A percentile compares a stretch with the other conserved stretches of the same genome.
Evolutionary conservation across 345 rosid genomes (phyloP).

Genomic region (Dipteronia sinensis): DNA sequence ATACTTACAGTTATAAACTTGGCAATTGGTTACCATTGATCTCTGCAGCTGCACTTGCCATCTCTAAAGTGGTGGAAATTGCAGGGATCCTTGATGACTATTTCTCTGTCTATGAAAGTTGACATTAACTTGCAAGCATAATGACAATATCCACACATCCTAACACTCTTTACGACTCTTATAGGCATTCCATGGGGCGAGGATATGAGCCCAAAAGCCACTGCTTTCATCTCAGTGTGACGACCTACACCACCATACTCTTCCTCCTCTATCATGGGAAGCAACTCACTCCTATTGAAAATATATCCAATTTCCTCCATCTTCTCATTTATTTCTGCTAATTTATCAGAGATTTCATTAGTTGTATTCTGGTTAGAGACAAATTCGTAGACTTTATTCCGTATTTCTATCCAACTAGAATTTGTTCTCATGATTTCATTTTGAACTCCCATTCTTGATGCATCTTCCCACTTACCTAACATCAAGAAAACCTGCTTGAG

Average conservation of each 20-base stretch:
- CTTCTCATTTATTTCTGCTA: constrained; percentile 22
- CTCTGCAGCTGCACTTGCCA: constrained; percentile 30
- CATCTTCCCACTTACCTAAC: constrained; percentile 23
- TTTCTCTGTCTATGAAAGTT: constrained; percentile 22
- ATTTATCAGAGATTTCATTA: constrained; percentile 10
- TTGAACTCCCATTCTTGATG: constrained; percentile 3
- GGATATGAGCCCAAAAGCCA: constrained; percentile 27
- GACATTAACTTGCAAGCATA: constrained; percentile 33
- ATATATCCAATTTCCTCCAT: constrained; percentile 26
- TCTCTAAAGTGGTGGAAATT: constrained; percentile 29
- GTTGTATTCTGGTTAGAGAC: constrained; percentile 15
- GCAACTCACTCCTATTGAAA: constrained; percentile 15
- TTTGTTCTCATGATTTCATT: background rate
- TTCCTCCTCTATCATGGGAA: constrained; percentile 27
- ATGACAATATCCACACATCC: constrained; percentile 29
- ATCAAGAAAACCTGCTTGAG: constrained; percentile 21
- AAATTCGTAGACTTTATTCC: constrained; percentile 25
- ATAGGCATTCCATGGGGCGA: constrained; percentile 18
- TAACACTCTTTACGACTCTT: constrained; percentile 26
- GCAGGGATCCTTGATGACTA: constrained; percentile 26
- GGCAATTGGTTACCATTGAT: constrained; percentile 15
- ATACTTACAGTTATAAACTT: background rate
- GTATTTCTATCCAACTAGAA: constrained; percentile 24
- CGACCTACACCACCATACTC: constrained; percentile 22
- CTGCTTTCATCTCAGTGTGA: constrained; percentile 30